Evolutionary conservation across 306 rosid species (phyloP), one percentile per base, ranked within the genome.

Genomic region (Fragaria nilgerrensis): DNA sequence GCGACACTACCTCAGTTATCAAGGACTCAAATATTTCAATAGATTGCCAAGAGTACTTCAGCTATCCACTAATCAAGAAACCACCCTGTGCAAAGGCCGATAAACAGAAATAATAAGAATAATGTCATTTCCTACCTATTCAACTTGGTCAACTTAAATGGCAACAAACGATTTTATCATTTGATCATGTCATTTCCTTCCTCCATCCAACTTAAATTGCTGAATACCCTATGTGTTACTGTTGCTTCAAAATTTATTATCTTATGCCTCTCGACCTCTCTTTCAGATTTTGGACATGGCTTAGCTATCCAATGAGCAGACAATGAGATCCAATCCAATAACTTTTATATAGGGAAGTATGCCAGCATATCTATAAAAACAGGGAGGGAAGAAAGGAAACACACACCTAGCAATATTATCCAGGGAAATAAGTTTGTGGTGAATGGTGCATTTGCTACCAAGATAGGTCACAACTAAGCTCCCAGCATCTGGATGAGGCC

Each of bases 401-500:
- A 61, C 53, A 43, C 71, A 92, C 98, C 97, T 72, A 74, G 84
- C 78, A 52, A 84, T 48, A 74, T 43, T 91, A 84, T 90, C 96
- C 79, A 86, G 79, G 37, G 90, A 85, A 69, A 95, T 93, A 63
- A 95, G 84, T 75, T 86, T 89, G 86, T 95, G 93, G 86, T 84
- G 97, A 80, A 95, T 83, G 68, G 82, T 63, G 78, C 84, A 81
- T 68, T 92, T 93, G 65, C 67, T 83, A 81, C 93, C 91, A 43
- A 95, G 85, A 58, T 95, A 92, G 55, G 97, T 87, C 75, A 90
- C 97, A 78, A 89, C 84, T 80, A 95, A 78, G 88, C 85, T 82
- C 70, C 97, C 98, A 5, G 98, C 96, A 87, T 95, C 98, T 5
- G 98, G 98, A 75, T 95, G 98, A 61, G 98, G 98, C 98, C 98